Conservation (phyloP, 139 green algal genomes). For the Gonium pectorale region DNA sequence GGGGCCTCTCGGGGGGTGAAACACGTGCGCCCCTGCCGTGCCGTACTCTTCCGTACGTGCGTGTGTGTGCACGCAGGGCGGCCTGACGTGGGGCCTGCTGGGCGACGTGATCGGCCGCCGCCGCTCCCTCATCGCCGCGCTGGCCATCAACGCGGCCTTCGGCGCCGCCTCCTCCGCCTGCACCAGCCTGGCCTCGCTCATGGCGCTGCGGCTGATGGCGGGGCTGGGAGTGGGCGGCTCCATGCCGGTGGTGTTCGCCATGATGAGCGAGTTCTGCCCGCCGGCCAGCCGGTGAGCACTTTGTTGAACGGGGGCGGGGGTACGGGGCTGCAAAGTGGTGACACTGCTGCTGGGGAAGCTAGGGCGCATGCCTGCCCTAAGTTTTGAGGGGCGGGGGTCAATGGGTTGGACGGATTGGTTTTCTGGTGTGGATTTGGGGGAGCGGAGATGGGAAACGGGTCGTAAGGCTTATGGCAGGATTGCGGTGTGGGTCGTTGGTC, state of each 20-base stretch:
- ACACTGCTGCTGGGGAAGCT: no score
- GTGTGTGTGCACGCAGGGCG: conserved; percentile 22
- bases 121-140: conserved; percentile 38
- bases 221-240: conserved; percentile 62
- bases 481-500: no score
- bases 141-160: conserved; percentile 54
- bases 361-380: no score
- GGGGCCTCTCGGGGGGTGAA: no score
- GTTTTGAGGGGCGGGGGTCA: no score
- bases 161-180: conserved; percentile 51
- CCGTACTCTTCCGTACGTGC: background rate
- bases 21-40: background rate
- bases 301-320: no score
- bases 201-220: conserved; percentile 43
- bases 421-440: no score
- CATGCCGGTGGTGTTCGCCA: conserved; percentile 63
- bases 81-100: conserved; percentile 55
- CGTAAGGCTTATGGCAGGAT: no score
- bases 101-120: conserved; percentile 55
- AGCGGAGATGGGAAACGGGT: no score
- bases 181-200: conserved; percentile 26
- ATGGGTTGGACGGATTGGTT: no score
- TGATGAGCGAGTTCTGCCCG: conserved; percentile 59
- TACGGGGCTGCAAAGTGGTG: no score
- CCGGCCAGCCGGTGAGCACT: conserved; percentile 48